Base-by-base conservation (phyloP, 441 rosid genomes). In the Viola pubescens region DNA sequence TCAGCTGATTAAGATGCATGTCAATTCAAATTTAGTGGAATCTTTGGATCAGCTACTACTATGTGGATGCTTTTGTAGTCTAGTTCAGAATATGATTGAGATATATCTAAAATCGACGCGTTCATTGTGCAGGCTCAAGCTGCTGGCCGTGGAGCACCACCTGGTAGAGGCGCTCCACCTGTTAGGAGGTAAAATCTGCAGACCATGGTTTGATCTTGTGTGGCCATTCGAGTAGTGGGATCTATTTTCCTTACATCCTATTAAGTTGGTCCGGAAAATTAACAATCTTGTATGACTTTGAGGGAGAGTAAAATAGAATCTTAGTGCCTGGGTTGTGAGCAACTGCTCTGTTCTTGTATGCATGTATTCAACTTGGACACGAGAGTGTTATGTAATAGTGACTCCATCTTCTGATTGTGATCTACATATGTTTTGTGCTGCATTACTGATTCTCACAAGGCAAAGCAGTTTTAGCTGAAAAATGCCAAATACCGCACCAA, bases 101-200 rank as follows among this genome's bases (percentile, higher is more conserved):
- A 26, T 26, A 2, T 26, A 26, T 26, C 34, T 26, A 26, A 26
- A 26, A 26, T 26, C 34, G 2, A 26, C 2, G 34, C 34, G 2
- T 60, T 51, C 48, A 3, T 59, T 58, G 42, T 67, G 63, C 75
- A 89, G 97, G 88, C 81, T 52, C 90, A 82, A 60, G 83, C 85
- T 68, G 68, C 95, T 46, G 94, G 95, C 37, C 97, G 97, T 52
- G 95, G 89, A 71, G 73, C 72, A 66, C 66, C 85, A 38, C 84
- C 80, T 12, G 89, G 97, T 58, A 82, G 95, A 69, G 97, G 95
- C 8, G 84, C 56, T 7, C 91, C 65, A 55, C 84, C 96, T 44
- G 88, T 86, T 67, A 80, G 94, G 61, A 76, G 91, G 82, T 90
- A 26, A 26, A 26, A 26, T 26, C 34, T 26, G 34, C 34, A 26